Evolutionary conservation across 2,329 filamentous ascomycete species (phyloP).

Genomic region (Monosporascus sp.): DNA sequence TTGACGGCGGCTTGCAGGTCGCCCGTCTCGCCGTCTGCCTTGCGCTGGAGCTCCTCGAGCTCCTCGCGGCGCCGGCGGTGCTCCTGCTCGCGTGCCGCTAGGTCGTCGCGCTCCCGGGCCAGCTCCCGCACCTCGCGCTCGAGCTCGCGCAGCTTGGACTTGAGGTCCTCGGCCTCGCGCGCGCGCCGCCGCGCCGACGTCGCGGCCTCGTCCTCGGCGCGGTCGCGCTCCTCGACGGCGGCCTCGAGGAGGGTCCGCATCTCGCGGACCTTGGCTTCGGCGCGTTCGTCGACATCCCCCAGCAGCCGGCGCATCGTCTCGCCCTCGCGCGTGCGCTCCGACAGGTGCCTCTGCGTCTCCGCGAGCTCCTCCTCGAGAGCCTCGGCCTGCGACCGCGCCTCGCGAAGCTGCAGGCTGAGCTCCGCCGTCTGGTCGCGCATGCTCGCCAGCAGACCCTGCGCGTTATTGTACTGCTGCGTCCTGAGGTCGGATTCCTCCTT

Average conservation of each 20-base stretch:
- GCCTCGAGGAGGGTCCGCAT: slow-evolving; percentile 86
- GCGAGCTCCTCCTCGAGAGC: slow-evolving; percentile 86
- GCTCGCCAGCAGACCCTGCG: slow-evolving; percentile 79
- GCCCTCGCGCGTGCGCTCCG: slow-evolving; percentile 82
- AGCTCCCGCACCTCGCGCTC: slow-evolving; percentile 72
- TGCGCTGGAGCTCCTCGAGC: slow-evolving; percentile 65
- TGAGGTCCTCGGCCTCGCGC: slow-evolving; percentile 83
- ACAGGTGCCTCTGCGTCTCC: slow-evolving; percentile 80
- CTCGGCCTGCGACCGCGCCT: slow-evolving; percentile 76
- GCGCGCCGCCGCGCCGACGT: slow-evolving; percentile 70
- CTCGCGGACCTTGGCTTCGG: slow-evolving; percentile 78
- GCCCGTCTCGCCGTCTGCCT: slow-evolving; percentile 65
- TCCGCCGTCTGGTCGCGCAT: slow-evolving; percentile 93
- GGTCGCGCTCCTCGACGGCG: slow-evolving; percentile 89
- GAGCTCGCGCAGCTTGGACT: slow-evolving; percentile 70
- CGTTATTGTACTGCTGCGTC: slow-evolving; percentile 76
- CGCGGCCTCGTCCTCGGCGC: slow-evolving; percentile 84
- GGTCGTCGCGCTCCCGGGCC: slow-evolving; percentile 70
- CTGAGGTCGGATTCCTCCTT: slow-evolving; percentile 82
- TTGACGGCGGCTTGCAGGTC: slow-evolving; percentile 75
- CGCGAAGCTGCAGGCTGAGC: slow-evolving; percentile 85
- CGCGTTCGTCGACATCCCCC: slow-evolving; percentile 77
- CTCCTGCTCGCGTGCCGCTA: slow-evolving; percentile 68
- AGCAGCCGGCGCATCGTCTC: slow-evolving; percentile 92
- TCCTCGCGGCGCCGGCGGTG: slow-evolving; percentile 71